Conservation (phyloP, 495 filamentous ascomycete species). For the Aspergillus kassunensis region DNA sequence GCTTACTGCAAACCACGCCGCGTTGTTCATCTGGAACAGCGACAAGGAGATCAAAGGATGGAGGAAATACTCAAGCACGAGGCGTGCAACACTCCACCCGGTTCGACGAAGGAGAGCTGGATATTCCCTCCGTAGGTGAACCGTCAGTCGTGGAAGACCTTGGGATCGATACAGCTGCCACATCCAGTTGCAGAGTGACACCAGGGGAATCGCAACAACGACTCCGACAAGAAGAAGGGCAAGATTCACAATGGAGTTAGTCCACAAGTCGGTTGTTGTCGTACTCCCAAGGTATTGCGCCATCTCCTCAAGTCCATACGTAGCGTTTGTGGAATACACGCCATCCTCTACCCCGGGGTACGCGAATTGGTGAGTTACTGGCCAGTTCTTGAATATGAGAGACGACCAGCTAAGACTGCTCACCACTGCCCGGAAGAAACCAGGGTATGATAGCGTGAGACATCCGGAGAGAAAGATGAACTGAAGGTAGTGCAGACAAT, state of each 20-base stretch:
- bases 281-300: conserved; percentile 13
- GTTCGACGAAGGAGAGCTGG: conserved; percentile 5
- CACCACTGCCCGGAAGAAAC: conserved; percentile 8
- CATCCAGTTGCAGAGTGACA: neutral
- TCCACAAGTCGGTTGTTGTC: conserved; percentile 14
- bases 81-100: conserved; percentile 13
- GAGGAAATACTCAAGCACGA: conserved; percentile 14
- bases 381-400: conserved; percentile 15
- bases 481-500: conserved; percentile 16
- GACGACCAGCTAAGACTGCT: conserved; percentile 17
- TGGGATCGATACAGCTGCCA: neutral
- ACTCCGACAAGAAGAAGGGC: conserved; percentile 4
- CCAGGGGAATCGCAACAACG: neutral
- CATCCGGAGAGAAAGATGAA: conserved; percentile 19
- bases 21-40: conserved; percentile 4
- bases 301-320: conserved; percentile 15
- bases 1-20: conserved; percentile 7
- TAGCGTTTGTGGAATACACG: conserved; percentile 9
- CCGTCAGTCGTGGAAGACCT: no score
- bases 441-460: conserved; percentile 15
- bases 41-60: conserved; percentile 14
- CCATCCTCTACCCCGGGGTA: conserved; percentile 14
- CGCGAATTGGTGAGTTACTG: conserved; percentile 14
- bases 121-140: neutral
- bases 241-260: conserved; percentile 17